Percentiles rank a stretch among this genome's conserved stretches.
Evolutionary conservation across 495 filamentous ascomycete species (phyloP).

Genomic region (Xylaria bambusicola): DNA sequence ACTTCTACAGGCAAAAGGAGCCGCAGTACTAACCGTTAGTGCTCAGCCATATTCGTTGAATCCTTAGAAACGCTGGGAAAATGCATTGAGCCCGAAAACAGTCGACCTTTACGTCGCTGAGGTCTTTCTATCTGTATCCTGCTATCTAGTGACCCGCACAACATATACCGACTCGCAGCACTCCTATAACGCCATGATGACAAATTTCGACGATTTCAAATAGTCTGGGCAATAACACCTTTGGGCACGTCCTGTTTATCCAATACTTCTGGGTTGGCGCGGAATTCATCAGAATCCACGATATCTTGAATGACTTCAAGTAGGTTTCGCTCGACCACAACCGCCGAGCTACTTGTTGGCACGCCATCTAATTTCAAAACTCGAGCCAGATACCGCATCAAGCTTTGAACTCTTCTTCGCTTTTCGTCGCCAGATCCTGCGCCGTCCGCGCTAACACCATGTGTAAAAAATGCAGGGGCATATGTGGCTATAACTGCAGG

Average conservation of each 20-base stretch:
- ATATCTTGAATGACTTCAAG: constrained; percentile 16
- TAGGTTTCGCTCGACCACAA: constrained; percentile 28
- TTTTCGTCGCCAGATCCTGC: constrained; percentile 16
- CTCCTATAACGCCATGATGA: too few relatives aligned
- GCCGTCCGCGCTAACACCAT: constrained; percentile 18
- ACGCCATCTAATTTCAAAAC: constrained; percentile 17
- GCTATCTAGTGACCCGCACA: too few relatives aligned
- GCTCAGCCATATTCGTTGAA: too few relatives aligned
- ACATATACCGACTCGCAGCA: too few relatives aligned
- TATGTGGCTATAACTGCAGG: constrained; percentile 43
- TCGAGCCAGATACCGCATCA: constrained; percentile 23
- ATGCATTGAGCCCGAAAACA: too few relatives aligned
- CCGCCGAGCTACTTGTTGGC: constrained; percentile 7
- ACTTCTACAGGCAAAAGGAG: too few relatives aligned
- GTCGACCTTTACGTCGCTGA: too few relatives aligned
- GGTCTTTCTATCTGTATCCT: too few relatives aligned
- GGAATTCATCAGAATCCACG: constrained; percentile 7
- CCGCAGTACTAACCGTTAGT: too few relatives aligned
- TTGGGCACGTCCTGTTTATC: not conserved
- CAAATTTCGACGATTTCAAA: not conserved
- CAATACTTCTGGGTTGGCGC: not conserved
- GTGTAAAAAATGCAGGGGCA: constrained; percentile 35
- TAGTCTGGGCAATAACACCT: not conserved
- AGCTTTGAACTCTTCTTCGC: constrained; percentile 18
- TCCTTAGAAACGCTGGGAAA: too few relatives aligned